Percentiles rank a stretch among this genome's conserved stretches.
Evolutionary conservation across 495 filamentous ascomycete genomes (phyloP).

Genomic region (Lasiosphaeriaceae sp.): DNA sequence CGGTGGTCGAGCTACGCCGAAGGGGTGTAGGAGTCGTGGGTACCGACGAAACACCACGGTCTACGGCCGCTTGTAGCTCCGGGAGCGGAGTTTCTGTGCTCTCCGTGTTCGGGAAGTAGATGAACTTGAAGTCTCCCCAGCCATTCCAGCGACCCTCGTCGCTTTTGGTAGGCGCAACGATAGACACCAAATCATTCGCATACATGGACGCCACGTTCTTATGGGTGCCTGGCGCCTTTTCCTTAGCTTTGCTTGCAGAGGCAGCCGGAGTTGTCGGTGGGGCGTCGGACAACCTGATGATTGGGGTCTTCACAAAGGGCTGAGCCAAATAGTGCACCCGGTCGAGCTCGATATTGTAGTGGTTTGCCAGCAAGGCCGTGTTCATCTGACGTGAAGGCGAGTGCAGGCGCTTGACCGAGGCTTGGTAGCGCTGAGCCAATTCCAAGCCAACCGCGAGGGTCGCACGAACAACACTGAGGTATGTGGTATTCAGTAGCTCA

Average conservation of each 20-base stretch:
- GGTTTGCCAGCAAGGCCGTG: slow-evolving; percentile 68
- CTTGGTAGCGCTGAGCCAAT: slow-evolving; percentile 88
- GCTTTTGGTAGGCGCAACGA: slow-evolving; percentile 49
- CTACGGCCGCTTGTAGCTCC: slow-evolving; percentile 2
- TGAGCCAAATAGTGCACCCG: slow-evolving; percentile 76
- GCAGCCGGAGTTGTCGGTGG: slow-evolving; percentile 45
- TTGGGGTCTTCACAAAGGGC: slow-evolving; percentile 70
- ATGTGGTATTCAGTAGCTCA: slow-evolving; percentile 82
- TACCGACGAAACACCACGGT: slow-evolving; percentile 14
- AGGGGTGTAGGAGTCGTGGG: slow-evolving; percentile 45
- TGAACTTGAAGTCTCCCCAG: slow-evolving; percentile 48
- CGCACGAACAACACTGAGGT: slow-evolving; percentile 66
- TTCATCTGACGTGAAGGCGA: slow-evolving; percentile 59
- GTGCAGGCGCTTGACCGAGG: slow-evolving; percentile 66
- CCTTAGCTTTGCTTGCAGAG: slow-evolving; percentile 63
- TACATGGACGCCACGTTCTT: slow-evolving; percentile 53
- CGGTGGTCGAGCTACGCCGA: slow-evolving; percentile 41
- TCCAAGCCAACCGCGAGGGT: slow-evolving; percentile 75
- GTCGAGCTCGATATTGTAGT: slow-evolving; percentile 94
- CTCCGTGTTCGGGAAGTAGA: slow-evolving; percentile 40
- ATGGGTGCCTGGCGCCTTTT: slow-evolving; percentile 46
- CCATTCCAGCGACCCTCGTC: slow-evolving; percentile 44
- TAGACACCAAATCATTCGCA: slow-evolving; percentile 71
- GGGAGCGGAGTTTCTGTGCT: slow-evolving; percentile 4
- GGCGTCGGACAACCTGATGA: slow-evolving; percentile 30